phyloP scores from a whole-genome alignment of 768 basidiomycete species.

The Boletus insuetus region DNA sequence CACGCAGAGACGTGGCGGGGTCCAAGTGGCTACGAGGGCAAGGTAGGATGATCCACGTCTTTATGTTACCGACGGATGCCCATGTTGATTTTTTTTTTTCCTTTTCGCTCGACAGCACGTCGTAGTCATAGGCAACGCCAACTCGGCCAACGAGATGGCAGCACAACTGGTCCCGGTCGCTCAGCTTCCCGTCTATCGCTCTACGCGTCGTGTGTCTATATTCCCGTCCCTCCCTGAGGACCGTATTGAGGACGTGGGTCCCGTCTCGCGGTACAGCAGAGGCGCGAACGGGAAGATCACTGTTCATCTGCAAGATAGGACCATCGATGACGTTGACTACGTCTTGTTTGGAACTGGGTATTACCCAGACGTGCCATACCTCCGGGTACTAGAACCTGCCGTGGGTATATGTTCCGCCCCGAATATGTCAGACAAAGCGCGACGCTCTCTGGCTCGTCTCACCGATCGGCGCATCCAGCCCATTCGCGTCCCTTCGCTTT shows the following conservation, averaged over 20 bases:
- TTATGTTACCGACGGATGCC: background rate
- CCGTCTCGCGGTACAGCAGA: conserved; percentile 35
- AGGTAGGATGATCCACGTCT: conserved; percentile 15
- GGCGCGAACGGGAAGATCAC: conserved; percentile 27
- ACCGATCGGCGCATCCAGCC: conserved; percentile 28
- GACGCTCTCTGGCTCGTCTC: conserved; percentile 24
- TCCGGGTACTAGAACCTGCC: conserved; percentile 30
- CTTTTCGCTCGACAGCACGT: conserved; percentile 32
- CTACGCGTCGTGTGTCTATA: conserved; percentile 42
- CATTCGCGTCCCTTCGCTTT: conserved; percentile 42
- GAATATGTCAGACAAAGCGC: background rate
- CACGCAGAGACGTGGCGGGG: conserved; percentile 46
- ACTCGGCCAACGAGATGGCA: conserved; percentile 53
- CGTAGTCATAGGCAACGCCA: conserved; percentile 49
- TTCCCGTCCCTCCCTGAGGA: conserved; percentile 43
- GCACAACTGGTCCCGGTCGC: conserved; percentile 42
- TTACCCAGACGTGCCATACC: conserved; percentile 39
- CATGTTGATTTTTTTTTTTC: background rate
- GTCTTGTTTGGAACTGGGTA: conserved; percentile 51
- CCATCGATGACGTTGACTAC: conserved; percentile 39
- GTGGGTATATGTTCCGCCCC: background rate
- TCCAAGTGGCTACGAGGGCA: conserved; percentile 34
- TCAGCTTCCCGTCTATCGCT: conserved; percentile 43
- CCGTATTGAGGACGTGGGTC: conserved; percentile 42
- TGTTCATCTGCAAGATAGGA: conserved; percentile 36